phyloP scores from a whole-genome alignment of 352 stramenopile genomes.

The Phytophthora tubulina region DNA sequence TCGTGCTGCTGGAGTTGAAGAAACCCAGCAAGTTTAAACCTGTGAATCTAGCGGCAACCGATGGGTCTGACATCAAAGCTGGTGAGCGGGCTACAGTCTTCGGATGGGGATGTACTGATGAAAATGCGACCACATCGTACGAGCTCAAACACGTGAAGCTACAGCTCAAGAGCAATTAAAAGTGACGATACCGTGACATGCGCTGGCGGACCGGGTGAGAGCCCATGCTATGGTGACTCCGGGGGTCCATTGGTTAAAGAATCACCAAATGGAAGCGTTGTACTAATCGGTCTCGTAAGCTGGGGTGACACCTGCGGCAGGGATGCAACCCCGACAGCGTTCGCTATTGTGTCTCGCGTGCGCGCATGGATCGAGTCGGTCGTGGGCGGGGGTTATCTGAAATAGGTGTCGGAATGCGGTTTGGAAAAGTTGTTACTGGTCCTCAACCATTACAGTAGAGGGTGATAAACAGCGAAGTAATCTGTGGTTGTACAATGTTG shows the following conservation, averaged over 20 bases:
- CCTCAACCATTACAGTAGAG: too few species aligned
- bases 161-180: constrained; percentile 41
- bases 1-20: background rate
- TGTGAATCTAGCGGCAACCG: background rate
- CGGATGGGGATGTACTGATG: constrained; percentile 43
- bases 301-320: constrained; percentile 52
- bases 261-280: constrained; percentile 25
- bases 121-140: constrained; percentile 6
- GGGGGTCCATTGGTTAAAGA: constrained; percentile 54
- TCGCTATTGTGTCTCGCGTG: constrained; percentile 53
- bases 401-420: too few species aligned
- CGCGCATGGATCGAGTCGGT: constrained; percentile 48
- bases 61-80: constrained; percentile 36
- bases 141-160: constrained; percentile 50
- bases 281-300: constrained; percentile 53
- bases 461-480: too few species aligned
- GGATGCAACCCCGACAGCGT: constrained; percentile 40
- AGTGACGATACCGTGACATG: constrained; percentile 61
- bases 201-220: constrained; percentile 31
- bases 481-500: too few species aligned
- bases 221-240: constrained; percentile 64
- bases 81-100: constrained; percentile 34
- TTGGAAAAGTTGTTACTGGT: too few species aligned
- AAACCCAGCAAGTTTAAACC: constrained; percentile 7
- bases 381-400: background rate